These are phyloP conservation scores for Trichoderma afroharzianum DNA, from an alignment of 2,329 filamentous ascomycete genomes.

Conservation along the genomic window DNA sequence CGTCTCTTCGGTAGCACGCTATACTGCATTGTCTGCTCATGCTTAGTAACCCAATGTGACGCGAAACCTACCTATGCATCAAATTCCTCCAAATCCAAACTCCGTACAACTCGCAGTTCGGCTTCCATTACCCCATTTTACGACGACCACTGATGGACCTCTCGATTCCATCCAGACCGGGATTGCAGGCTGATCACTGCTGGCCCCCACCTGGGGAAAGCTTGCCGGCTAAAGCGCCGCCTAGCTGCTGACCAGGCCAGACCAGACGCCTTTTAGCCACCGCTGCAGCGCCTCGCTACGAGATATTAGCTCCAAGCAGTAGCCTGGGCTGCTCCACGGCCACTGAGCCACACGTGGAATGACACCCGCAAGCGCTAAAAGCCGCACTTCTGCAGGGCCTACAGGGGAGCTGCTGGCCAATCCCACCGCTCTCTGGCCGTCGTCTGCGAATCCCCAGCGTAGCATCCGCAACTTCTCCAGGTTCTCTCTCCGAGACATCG, in stretches of 20 bases:
- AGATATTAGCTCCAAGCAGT: not conserved
- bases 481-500: conserved; percentile 1
- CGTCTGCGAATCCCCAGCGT: conserved; percentile 6
- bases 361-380: conserved; percentile 11
- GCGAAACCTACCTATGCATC: not conserved
- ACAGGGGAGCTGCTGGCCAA: conserved; percentile 16
- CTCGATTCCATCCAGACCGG: not conserved
- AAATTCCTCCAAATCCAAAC: not conserved
- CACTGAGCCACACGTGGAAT: conserved; percentile 11
- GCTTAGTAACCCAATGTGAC: not conserved
- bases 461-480: conserved; percentile 9
- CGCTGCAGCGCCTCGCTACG: not conserved
- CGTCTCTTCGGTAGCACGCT: not conserved
- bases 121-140: not conserved
- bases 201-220: conserved; percentile 4
- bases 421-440: conserved; percentile 1
- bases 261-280: not conserved
- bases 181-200: conserved; percentile 2
- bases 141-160: not conserved
- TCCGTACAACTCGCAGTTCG: not conserved
- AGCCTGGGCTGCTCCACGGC: not conserved
- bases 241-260: not conserved
- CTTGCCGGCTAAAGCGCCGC: not conserved
- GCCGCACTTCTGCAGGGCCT: conserved; percentile 8
- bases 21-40: not conserved